These are phyloP conservation scores for Aspergillus diversus DNA, from an alignment of 495 filamentous ascomycete genomes.

Conservation along the genomic window DNA sequence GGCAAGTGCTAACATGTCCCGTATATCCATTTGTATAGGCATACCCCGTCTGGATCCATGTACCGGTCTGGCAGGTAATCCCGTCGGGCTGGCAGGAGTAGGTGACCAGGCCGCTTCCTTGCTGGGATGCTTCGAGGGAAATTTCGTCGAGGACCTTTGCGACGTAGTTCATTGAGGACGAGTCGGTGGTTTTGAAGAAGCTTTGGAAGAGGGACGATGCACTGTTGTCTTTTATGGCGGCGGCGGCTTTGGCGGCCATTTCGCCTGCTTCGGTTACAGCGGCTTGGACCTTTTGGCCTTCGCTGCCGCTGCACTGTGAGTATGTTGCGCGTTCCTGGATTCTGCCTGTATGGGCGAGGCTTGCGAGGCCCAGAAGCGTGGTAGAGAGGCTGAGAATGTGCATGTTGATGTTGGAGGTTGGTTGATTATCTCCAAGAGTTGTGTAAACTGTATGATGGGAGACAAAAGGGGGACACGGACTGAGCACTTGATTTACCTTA, in stretches of 20 bases:
- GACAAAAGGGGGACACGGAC: too few relatives aligned
- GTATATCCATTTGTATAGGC: constrained; percentile 8
- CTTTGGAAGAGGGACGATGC: constrained; percentile 8
- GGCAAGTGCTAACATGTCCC: constrained; percentile 7
- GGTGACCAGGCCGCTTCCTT: constrained; percentile 5
- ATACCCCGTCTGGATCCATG: constrained; percentile 11
- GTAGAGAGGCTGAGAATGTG: background rate
- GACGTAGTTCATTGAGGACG: constrained; percentile 4
- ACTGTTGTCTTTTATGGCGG: background rate
- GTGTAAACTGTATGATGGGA: background rate
- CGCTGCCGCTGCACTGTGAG: background rate
- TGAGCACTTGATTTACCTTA: too few relatives aligned
- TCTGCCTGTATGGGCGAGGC: background rate
- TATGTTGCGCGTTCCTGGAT: background rate
- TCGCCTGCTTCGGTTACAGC: constrained; percentile 3
- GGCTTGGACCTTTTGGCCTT: constrained; percentile 1
- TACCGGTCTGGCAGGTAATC: background rate
- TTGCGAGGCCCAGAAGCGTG: background rate
- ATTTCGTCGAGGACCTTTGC: constrained; percentile 12
- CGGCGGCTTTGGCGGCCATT: constrained; percentile 13
- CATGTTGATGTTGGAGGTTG: background rate
- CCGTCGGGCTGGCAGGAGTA: constrained; percentile 14
- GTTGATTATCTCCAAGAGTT: background rate
- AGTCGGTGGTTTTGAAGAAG: constrained; percentile 18
- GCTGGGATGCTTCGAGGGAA: constrained; percentile 2